Base-by-base conservation (phyloP, 495 filamentous ascomycete species). In the Neurospora sp. region DNA sequence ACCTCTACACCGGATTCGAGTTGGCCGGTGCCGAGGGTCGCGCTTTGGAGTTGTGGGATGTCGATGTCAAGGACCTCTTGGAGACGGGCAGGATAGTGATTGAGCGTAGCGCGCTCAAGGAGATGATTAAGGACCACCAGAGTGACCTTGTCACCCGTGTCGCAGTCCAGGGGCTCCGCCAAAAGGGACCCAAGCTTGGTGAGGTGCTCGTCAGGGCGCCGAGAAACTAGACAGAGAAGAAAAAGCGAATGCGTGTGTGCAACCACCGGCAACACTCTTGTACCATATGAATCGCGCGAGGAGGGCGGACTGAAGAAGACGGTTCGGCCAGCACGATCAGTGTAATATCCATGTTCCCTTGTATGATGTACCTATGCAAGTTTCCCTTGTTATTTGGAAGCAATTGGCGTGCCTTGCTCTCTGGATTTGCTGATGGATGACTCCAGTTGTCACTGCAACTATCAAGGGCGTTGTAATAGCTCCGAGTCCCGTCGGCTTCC, bases 1-100 rank as follows among this genome's bases (percentile, higher is more conserved):
- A 86, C 59, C 78, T 94, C 69, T 88, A 85, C 72, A 81, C 78
- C 40, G 89, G 87, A 68, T 79, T 96, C 76, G 84, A 85, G 40
- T 83, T 87, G 40, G 83, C 90, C 69, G 85, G 86, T n/a, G 83
- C 87, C 74, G 86, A 90, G 74, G 93, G 91, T 12, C 87, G 88
- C 72, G 89, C 90, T n/a, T 77, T 92, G 80, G 85, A 87, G 74
- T 83, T 88, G 72, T 81, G 81, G 16, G 92, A 97, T 75, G 91
- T 98, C 48, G 95, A 98, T 86, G 94, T 98, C 48, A 98, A 97
- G 86, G 91, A 97, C 82, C 81, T 98, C 73, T 78, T 99, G 78
- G 92, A 96, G 84, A 88, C 91, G 48, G 92, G 91, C 53, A 87
- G 93, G 73, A 83, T 98, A 75, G 89, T 98, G 70, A 91, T 99